phyloP scores from a whole-genome alignment of 2,329 filamentous ascomycete genomes.

The Botrytis byssoidea region DNA sequence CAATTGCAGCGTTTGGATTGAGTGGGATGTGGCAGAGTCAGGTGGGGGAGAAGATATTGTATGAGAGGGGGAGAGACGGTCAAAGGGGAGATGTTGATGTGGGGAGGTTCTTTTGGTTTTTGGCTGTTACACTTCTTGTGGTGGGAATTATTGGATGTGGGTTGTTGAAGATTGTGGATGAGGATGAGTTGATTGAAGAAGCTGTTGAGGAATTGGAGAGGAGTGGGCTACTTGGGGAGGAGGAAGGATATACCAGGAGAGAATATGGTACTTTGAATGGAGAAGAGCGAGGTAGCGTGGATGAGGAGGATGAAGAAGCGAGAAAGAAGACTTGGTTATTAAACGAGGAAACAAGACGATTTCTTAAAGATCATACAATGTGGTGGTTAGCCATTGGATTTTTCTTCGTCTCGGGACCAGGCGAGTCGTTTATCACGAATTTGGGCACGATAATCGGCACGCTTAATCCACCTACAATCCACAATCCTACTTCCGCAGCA shows the following conservation, averaged over 20 bases:
- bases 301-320: conserved; percentile 49
- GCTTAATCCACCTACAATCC: conserved; percentile 59
- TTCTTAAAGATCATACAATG: conserved; percentile 88
- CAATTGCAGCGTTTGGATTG: conserved; percentile 88
- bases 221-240: conserved; percentile 77
- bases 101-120: conserved; percentile 83
- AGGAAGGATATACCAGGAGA: conserved; percentile 63
- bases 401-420: conserved; percentile 74
- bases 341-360: conserved; percentile 84
- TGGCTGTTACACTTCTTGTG: conserved; percentile 66
- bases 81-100: conserved; percentile 66
- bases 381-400: conserved; percentile 92
- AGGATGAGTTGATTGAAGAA: conserved; percentile 84
- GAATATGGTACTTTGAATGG: conserved; percentile 61
- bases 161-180: conserved; percentile 74
- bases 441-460: conserved; percentile 91
- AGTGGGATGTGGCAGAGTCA: conserved; percentile 97
- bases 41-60: conserved; percentile 74
- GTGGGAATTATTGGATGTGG: conserved; percentile 74
- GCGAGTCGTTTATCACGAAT: conserved; percentile 98
- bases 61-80: conserved; percentile 65
- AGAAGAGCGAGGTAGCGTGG: conserved; percentile 37
- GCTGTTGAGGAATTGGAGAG: conserved; percentile 88
- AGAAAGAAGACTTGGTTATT: conserved; percentile 86
- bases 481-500: conserved; percentile 59